Percentiles rank a stretch among this genome's conserved stretches.
phyloP scores from a whole-genome alignment of 495 filamentous ascomycete genomes.

The Penicillium samsonianum region DNA sequence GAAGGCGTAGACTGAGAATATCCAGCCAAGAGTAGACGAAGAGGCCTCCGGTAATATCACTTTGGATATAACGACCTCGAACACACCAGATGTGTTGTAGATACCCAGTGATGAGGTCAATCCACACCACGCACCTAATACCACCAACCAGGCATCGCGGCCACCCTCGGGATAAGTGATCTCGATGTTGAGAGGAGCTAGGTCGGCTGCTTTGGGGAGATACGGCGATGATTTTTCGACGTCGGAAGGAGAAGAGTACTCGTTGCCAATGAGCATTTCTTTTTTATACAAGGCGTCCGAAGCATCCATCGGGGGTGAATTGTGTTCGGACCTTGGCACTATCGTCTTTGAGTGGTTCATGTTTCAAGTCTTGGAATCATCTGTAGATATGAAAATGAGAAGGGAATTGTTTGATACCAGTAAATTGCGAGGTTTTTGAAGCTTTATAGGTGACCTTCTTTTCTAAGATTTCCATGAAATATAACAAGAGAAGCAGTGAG shows the following conservation, averaged over 20 bases:
- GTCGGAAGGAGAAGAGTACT: not conserved
- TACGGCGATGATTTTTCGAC: not conserved
- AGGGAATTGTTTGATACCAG: not conserved
- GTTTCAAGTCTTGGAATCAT: not conserved
- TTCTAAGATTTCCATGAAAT: not conserved
- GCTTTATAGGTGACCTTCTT: not conserved
- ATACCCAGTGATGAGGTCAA: slow-evolving; percentile 61
- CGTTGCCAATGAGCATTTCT: not conserved
- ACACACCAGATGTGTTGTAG: slow-evolving; percentile 64
- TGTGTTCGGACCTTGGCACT: not conserved
- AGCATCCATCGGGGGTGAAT: not conserved
- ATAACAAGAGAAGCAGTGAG: not conserved
- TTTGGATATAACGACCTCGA: slow-evolving; percentile 61
- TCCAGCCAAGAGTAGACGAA: slow-evolving; percentile 62
- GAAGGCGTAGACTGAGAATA: slow-evolving; percentile 66
- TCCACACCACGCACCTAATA: slow-evolving; percentile 58
- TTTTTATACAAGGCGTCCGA: not conserved
- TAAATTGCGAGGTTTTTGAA: not conserved
- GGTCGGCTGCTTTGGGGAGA: not conserved
- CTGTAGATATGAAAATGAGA: not conserved
- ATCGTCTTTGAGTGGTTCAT: not conserved
- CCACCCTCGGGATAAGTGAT: not conserved
- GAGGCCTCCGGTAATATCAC: slow-evolving; percentile 51
- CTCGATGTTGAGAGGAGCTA: not conserved
- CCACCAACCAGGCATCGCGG: slow-evolving; percentile 24